Evolutionary conservation across 2,329 filamentous ascomycete genomes (phyloP).

Genomic region (Pestalotiopsis sp.): DNA sequence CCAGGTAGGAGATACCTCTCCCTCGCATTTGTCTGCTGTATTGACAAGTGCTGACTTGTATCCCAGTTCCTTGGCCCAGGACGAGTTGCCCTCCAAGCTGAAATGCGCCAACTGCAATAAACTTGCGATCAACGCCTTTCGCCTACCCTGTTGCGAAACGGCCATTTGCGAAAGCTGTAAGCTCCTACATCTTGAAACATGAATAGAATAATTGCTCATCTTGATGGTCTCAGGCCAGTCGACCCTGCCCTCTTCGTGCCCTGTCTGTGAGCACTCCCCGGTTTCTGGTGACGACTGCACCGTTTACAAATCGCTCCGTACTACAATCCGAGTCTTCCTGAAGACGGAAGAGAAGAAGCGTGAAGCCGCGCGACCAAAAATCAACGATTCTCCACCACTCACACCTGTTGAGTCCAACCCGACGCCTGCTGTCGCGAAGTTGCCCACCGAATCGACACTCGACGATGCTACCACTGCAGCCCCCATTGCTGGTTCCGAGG

Average conservation of each 20-base stretch:
- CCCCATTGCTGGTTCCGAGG: not conserved
- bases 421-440: slow-evolving; percentile 33
- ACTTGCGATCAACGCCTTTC: slow-evolving; percentile 86
- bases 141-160: slow-evolving; percentile 92
- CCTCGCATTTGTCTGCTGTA: not conserved
- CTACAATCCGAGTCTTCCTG: slow-evolving; percentile 88
- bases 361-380: slow-evolving; percentile 62
- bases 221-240: slow-evolving; percentile 63
- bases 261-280: slow-evolving; percentile 90
- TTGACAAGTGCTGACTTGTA: slow-evolving; percentile 17
- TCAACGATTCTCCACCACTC: slow-evolving; percentile 40
- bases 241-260: slow-evolving; percentile 77
- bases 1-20: slow-evolving; percentile 45
- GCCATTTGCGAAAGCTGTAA: slow-evolving; percentile 89
- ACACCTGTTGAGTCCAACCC: slow-evolving; percentile 45
- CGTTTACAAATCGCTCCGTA: slow-evolving; percentile 86
- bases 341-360: slow-evolving; percentile 91
- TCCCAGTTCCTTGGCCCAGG: slow-evolving; percentile 71
- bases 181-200: slow-evolving; percentile 31
- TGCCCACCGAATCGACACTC: slow-evolving; percentile 23
- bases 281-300: slow-evolving; percentile 86
- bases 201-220: slow-evolving; percentile 2
- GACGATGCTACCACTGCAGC: slow-evolving; percentile 16
- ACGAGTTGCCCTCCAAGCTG: slow-evolving; percentile 93
- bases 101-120: slow-evolving; percentile 93